Evolutionary conservation across 768 basidiomycete species (phyloP), one percentile per base, ranked within the genome.

Genomic region (Pulveroboletus sp.): DNA sequence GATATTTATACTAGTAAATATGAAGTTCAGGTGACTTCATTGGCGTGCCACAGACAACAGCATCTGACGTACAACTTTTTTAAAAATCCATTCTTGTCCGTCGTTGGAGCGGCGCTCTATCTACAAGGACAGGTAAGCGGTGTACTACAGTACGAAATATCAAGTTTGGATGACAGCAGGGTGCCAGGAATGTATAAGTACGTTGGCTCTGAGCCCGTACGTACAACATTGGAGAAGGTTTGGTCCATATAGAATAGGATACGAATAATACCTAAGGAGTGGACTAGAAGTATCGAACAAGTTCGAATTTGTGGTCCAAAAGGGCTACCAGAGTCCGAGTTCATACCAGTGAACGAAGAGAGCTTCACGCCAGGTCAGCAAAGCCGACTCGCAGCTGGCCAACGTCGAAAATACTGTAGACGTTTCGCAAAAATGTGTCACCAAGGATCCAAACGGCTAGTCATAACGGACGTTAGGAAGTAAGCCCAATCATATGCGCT

Each of bases 341-440:
- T n/a, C 14, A 39, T 27, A 31, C 24, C 6, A 1, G 21, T 7
- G 3, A 29, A n/a, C 6, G 4, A 32, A 32, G 21, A 44, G 16
- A 20, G 24, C 27, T 31, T 65, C 50, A 62, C 42, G 55, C 55
- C 34, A 65, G 59, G 10, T 53, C 34, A 32, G 75, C 75, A 52
- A 76, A 76, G 5, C 76, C 73, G n/a, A 76, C 71, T 27, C 57
- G 64, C 4, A 34, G 45, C n/a, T 67, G 63, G 5, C 66, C 72
- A 17, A 72, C 47, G 52, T 77, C 72, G 53, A 78, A 78, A 11
- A 65, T 63, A 8, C 75, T 66, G 52, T 76, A 80, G 23, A 76
- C 73, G 43, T 72, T 75, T 55, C 65, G 69, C 52, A 78, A 51
- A 65, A 80, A 76, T 11, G 63, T 57, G 27, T 69, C 70, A 6